These are phyloP conservation scores for Monosporozyma unispora DNA, from an alignment of 805 yeast species.

Conservation along the genomic window DNA sequence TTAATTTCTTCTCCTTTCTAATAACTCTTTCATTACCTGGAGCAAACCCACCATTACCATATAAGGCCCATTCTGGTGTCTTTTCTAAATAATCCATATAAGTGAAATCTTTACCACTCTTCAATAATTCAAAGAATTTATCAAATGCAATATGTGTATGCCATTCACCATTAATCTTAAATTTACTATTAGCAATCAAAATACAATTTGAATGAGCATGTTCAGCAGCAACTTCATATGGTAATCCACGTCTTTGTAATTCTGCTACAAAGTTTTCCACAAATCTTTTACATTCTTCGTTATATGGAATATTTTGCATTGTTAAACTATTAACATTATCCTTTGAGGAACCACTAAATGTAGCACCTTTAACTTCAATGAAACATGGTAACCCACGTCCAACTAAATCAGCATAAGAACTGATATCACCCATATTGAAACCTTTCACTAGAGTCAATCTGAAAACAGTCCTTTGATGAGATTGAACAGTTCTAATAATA, in stretches of 20 bases:
- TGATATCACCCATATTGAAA: conserved; percentile 73
- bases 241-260: conserved; percentile 54
- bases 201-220: conserved; percentile 95
- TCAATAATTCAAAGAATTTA: conserved; percentile 61
- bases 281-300: conserved; percentile 77
- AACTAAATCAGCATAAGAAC: conserved; percentile 81
- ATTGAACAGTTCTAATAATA: conserved; percentile 60
- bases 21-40: conserved; percentile 71
- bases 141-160: conserved; percentile 81
- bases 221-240: conserved; percentile 83
- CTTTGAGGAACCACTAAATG: conserved; percentile 83
- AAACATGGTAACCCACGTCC: conserved; percentile 75
- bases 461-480: conserved; percentile 83
- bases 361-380: conserved; percentile 89
- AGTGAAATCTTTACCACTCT: conserved; percentile 53
- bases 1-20: conserved; percentile 43
- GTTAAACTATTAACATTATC: conserved; percentile 84
- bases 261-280: conserved; percentile 56
- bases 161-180: conserved; percentile 68
- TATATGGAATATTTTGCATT: conserved; percentile 92
- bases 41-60: conserved; percentile 88
- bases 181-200: conserved; percentile 66
- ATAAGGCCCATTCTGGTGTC: conserved; percentile 87
- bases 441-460: conserved; percentile 87
- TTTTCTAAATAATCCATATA: conserved; percentile 73